Base-by-base conservation (phyloP, 495 filamentous ascomycete genomes). In the Talaromyces trachyspermus region DNA sequence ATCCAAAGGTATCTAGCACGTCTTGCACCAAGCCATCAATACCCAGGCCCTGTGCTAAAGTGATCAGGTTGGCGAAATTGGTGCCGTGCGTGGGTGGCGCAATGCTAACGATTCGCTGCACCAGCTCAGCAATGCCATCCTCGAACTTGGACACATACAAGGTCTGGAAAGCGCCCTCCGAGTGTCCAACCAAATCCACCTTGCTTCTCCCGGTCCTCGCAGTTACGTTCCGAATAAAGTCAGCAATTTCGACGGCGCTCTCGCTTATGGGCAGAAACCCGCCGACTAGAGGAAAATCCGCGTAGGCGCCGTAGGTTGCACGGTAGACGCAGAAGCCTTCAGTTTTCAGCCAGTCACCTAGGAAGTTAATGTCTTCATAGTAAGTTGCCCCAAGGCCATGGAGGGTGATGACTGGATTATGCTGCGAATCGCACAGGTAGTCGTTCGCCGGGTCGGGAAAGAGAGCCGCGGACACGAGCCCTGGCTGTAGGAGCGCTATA, bases 91-190 rank as follows among this genome's bases (percentile, higher is more conserved):
- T 70, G 0, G 74, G 75, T 5, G 76, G 76, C 14, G 68, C 74
- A 23, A 79, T 72, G 0, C 71, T 57, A 1, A 72, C 70, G 23
- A 74, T 53, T 18, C 63, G 67, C 27, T 77, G 70, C n/a, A 78
- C 46, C 0, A 70, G 49, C 5, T 54, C 50, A 23, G 71, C 48
- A 18, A 75, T 58, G 2, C 70, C 70, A 18, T 36, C 45, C 29
- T 72, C 63, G 56, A 71, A 70, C 46, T 76, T 77, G 7, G 74
- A 73, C 5, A 76, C 74, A 53, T 77, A 77, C 5, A 78, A 56
- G 0, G 66, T 42, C 43, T 75, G 71, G 49, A 76, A 72, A 2
- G 63, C 75, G 45, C 75, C 75, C 54, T 79, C 75, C 23, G 74
- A 77, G 52, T 79, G 74, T 10, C 75, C 75, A 33, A 78, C 71